Evolutionary conservation across 2,329 filamentous ascomycete genomes (phyloP).

Genomic region (Fusarium metavorans): DNA sequence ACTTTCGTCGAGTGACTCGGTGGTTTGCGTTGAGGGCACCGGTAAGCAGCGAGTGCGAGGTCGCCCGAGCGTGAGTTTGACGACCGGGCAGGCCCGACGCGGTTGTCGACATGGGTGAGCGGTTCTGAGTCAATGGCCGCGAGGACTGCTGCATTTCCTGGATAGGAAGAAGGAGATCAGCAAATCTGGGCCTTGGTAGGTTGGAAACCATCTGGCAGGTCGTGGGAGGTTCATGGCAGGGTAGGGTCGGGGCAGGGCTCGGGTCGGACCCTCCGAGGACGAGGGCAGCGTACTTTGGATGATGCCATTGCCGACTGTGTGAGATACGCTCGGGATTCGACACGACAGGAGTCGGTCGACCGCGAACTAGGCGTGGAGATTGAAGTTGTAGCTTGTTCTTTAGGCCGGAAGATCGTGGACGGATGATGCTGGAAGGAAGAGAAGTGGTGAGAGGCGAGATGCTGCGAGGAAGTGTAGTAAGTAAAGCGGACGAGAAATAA

Average conservation of each 20-base stretch:
- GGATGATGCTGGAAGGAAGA: conserved; percentile 31
- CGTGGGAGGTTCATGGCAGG: conserved; percentile 42
- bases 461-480: conserved; percentile 43
- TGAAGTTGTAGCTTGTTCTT: conserved; percentile 37
- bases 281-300: conserved; percentile 65
- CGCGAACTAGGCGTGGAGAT: conserved; percentile 43
- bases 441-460: conserved; percentile 43
- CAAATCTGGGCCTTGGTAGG: conserved; percentile 49
- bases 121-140: conserved; percentile 75
- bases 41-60: conserved; percentile 84
- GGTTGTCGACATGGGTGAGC: conserved; percentile 69
- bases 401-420: conserved; percentile 17
- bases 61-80: conserved; percentile 77
- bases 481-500: conserved; percentile 53
- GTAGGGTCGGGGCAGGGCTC: conserved; percentile 35
- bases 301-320: conserved; percentile 68
- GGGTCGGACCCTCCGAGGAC: conserved; percentile 36
- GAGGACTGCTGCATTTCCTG: conserved; percentile 75
- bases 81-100: conserved; percentile 70
- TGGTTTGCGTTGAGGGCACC: conserved; percentile 83
- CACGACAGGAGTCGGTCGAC: conserved; percentile 49
- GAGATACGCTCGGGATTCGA: conserved; percentile 50
- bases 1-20: conserved; percentile 93
- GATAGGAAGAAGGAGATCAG: conserved; percentile 48
- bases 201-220: conserved; percentile 48